A percentile compares a stretch with the other conserved stretches of the same genome.
Evolutionary conservation across 164 flowering plant species (phyloP).

Genomic region (Euptelea pleiosperma): DNA sequence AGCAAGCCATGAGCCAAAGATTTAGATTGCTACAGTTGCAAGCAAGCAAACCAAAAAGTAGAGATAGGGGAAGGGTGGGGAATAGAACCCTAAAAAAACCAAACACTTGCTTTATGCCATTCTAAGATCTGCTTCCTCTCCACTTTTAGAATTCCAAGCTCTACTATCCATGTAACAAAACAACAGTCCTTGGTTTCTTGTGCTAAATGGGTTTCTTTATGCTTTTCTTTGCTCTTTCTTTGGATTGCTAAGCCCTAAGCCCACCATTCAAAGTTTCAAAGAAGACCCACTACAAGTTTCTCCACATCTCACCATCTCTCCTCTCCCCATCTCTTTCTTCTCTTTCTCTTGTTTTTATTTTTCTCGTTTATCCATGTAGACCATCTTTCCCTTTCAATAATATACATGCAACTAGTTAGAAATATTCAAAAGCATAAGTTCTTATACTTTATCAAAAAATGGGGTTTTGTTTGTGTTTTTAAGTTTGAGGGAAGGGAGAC

Average conservation of each 20-base stretch:
- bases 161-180: constrained; percentile 44
- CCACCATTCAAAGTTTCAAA: constrained; percentile 28
- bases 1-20: constrained; percentile 4
- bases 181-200: constrained; percentile 46
- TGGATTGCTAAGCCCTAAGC: constrained; percentile 29
- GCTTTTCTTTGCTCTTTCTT: constrained; percentile 42
- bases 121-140: constrained; percentile 40
- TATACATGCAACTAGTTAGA: background rate
- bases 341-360: constrained; percentile 1
- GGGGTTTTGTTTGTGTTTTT: too few species aligned
- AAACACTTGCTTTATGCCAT: constrained; percentile 63
- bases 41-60: constrained; percentile 51
- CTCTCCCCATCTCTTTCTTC: constrained; percentile 8
- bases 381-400: constrained; percentile 13
- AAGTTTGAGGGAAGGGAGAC: too few species aligned
- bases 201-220: constrained; percentile 51
- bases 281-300: constrained; percentile 26
- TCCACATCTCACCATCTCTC: constrained; percentile 7
- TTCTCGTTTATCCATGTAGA: constrained; percentile 25
- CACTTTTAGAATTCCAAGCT: constrained; percentile 63
- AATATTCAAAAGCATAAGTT: too few species aligned
- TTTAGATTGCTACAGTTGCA: constrained; percentile 34
- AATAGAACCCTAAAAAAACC: constrained; percentile 31
- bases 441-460: too few species aligned
- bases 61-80: constrained; percentile 18